A percentile compares a stretch with the other conserved stretches of the same genome.
These are phyloP conservation scores for Bauhinia variegata DNA, from an alignment of 306 rosid species.

Conservation along the genomic window DNA sequence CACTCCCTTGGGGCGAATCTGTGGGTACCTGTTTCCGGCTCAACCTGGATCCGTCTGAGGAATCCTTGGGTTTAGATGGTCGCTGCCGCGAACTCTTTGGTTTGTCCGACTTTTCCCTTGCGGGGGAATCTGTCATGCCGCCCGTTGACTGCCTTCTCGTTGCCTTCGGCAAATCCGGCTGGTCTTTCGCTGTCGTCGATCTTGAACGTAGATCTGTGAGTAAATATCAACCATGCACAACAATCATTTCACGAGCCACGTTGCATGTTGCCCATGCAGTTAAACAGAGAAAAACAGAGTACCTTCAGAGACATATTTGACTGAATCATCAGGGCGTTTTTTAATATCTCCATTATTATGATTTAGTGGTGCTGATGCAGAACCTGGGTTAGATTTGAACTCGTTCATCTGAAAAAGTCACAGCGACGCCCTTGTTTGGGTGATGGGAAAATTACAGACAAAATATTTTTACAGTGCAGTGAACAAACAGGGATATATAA, in stretches of 20 bases:
- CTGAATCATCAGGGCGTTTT: constrained; percentile 7
- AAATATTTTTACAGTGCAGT: background rate
- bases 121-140: constrained; percentile 48
- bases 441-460: background rate
- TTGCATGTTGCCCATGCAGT: background rate
- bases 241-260: too few species aligned
- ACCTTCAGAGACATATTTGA: constrained; percentile 44
- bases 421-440: constrained; percentile 15
- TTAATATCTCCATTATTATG: constrained; percentile 30
- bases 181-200: constrained; percentile 24
- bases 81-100: constrained; percentile 49
- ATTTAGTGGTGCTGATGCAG: constrained; percentile 46
- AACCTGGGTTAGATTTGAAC: constrained; percentile 44
- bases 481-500: background rate
- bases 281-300: background rate
- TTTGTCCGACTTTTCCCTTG: constrained; percentile 61
- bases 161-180: constrained; percentile 53
- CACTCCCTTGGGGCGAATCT: constrained; percentile 41
- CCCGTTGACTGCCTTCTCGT: constrained; percentile 46
- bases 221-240: constrained; percentile 1
- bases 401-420: constrained; percentile 67
- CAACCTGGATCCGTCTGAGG: constrained; percentile 35
- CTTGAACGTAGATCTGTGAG: constrained; percentile 44
- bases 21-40: constrained; percentile 1
- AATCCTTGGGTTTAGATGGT: constrained; percentile 55